Conservation (phyloP, 768 basidiomycete species). For the Clavulina sp. region DNA sequence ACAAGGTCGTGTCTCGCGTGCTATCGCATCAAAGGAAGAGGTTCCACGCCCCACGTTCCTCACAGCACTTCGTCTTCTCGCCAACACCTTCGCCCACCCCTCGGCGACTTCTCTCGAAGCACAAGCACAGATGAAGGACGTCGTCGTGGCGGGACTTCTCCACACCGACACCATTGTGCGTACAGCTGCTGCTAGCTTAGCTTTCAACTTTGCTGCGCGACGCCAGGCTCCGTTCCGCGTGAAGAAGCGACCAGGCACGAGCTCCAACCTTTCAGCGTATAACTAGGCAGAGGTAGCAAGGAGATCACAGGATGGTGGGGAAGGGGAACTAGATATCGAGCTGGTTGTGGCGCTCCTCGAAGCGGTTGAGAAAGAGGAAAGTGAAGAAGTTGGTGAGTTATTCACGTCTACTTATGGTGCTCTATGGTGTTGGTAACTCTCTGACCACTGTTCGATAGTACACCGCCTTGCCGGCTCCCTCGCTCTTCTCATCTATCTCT, state of each 20-base stretch:
- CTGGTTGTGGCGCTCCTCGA: slow-evolving; percentile 68
- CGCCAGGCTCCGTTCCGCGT: not conserved
- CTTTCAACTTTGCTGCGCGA: slow-evolving; percentile 59
- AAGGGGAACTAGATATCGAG: slow-evolving; percentile 78
- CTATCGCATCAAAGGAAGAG: not conserved
- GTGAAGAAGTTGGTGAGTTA: slow-evolving; percentile 63
- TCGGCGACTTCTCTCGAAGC: slow-evolving; percentile 7
- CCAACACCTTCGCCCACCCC: slow-evolving; percentile 42
- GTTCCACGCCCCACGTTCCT: slow-evolving; percentile 39
- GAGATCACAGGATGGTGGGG: slow-evolving; percentile 29
- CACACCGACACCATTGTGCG: slow-evolving; percentile 51
- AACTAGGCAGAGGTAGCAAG: slow-evolving; percentile 16
- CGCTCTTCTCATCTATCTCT: slow-evolving; percentile 56
- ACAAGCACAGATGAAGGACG: slow-evolving; percentile 29
- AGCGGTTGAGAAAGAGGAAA: slow-evolving; percentile 46
- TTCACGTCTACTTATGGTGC: not conserved
- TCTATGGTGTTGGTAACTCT: slow-evolving; percentile 2
- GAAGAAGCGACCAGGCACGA: not conserved
- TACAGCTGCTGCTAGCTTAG: slow-evolving; percentile 65
- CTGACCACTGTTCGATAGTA: slow-evolving; percentile 25
- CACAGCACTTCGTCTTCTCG: slow-evolving; percentile 46
- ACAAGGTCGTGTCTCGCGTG: not conserved
- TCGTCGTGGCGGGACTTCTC: slow-evolving; percentile 44
- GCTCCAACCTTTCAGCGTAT: too few species aligned
- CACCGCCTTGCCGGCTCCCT: slow-evolving; percentile 70